Base-by-base conservation (phyloP, 2,329 filamentous ascomycete genomes). In the Epichloe amarillans region DNA sequence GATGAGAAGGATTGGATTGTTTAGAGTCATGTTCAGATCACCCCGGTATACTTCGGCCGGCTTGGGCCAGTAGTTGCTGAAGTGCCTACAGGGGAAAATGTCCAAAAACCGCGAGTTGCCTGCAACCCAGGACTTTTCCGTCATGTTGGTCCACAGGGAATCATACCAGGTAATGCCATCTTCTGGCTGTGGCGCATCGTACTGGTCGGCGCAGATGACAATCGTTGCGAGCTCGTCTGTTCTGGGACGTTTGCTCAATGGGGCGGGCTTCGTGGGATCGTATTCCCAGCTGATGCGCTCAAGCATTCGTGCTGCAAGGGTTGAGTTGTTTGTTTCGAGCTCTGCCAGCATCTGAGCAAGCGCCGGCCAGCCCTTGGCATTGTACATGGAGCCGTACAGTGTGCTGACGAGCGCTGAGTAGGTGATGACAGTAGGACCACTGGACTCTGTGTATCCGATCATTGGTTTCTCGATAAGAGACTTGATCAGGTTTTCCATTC, bases 1-100 rank as follows among this genome's bases (percentile, higher is more conserved):
- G 39, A 76, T 69, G 39, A 76, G 62, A 39, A 76, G 57, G 2
- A 76, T 60, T 0, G 73, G 72, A 50, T 71, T 55, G 23, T 63
- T 66, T 8, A 76, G 65, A 0, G 68, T 69, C 46, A 66, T 56
- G 57, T 72, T 70, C 30, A 76, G 58, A 45, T 68, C 65, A 12
- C 72, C 73, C 3, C 72, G 68, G 54, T 69, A 76, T 5, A 72
- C 70, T 50, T 73, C 73, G 0, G 70, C 71, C 0, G 69, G 67
- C 15, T 65, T 39, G 2, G 72, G 69, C 72, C 73, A 75, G 55
- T 72, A 71, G 1, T 61, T 61, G 8, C 52, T 56, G 49, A 71
- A 75, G 54, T 73, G 72, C 2, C 69, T 68, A 54, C 73, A 76
- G 3, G 71, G 71, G 14, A 75, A 65, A 1, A 73, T 68, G 47